Evolutionary conservation across 2,329 filamentous ascomycete genomes (phyloP), one percentile per base, ranked within the genome.

Genomic region (Cladosporium sp.): DNA sequence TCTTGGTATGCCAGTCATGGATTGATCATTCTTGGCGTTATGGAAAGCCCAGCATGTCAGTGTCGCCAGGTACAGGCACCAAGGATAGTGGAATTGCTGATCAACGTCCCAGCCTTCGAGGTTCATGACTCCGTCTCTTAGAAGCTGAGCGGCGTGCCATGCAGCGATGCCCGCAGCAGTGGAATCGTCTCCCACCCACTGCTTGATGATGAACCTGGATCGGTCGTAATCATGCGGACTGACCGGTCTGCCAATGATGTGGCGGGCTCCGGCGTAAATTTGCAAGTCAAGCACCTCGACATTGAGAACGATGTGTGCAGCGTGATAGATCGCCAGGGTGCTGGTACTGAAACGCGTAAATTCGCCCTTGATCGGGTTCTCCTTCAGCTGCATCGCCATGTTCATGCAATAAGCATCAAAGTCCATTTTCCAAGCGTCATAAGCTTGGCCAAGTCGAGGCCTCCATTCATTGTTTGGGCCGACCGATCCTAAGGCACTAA

Each of bases 221-320:
- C 72, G 71, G 3, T 71, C 65, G 42, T 77, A 77, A 54, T 82
- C 79, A 13, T 63, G 59, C 3, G 69, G 68, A 7, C 72, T 72
- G 1, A 82, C 78, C 0, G 75, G 71, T 0, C 78, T 70, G 0
- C 80, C 80, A 0, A 83, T 69, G 20, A 84, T 83, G 40, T 83
- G 75, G 1, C 72, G 65, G 3, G 80, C 77, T 0, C 80, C 80
- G 0, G 80, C 80, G 38, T 78, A 80, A 36, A 83, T 82, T 55
- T 84, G 80, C 0, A 84, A 66, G 56, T 84, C 79, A 1, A 83
- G 67, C 35, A 84, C 77, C 13, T 82, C 79, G 6, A 78, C 76
- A 50, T 80, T 71, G 2, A 84, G 67, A 0, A 79, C 69, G 6
- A 82, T 70, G 38, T 80, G 75, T 0, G 79, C 79, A 0, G 79